Conservation (phyloP, 768 basidiomycete species). For the Lactarius hengduanensis region DNA sequence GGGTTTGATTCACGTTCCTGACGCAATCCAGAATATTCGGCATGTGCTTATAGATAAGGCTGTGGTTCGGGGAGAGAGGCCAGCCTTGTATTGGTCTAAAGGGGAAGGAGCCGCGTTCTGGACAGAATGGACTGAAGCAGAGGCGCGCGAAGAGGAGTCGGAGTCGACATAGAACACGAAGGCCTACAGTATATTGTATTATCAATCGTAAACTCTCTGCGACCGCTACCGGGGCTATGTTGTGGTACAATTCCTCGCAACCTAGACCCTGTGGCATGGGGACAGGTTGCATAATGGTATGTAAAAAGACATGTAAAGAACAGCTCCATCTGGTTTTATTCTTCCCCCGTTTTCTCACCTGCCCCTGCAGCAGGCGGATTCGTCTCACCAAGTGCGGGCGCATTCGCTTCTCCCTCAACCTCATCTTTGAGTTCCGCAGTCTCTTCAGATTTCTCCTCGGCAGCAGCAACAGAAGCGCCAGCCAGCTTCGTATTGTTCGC, state of each 20-base stretch:
- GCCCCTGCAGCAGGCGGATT: constrained; percentile 33
- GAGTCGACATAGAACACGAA: constrained; percentile 12
- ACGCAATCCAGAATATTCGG: constrained; percentile 55
- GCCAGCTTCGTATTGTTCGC: constrained; percentile 50
- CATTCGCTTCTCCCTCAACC: constrained; percentile 34
- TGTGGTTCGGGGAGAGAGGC: constrained; percentile 60
- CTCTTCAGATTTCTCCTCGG: constrained; percentile 37
- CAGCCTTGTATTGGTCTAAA: constrained; percentile 74
- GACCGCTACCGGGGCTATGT: constrained; percentile 9
- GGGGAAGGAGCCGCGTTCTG: constrained; percentile 68
- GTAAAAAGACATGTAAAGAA: constrained; percentile 25
- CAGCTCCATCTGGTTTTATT: constrained; percentile 17
- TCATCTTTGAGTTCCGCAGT: constrained; percentile 31
- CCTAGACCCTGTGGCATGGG: constrained; percentile 9
- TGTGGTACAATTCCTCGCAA: constrained; percentile 18
- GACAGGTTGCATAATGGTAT: constrained; percentile 25
- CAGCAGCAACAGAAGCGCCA: constrained; percentile 32
- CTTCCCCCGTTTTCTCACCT: constrained; percentile 40
- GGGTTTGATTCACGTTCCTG: neutral
- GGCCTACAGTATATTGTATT: constrained; percentile 25
- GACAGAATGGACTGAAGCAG: constrained; percentile 74
- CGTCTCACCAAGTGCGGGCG: constrained; percentile 30
- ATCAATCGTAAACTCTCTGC: constrained; percentile 21
- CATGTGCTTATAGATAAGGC: constrained; percentile 80
- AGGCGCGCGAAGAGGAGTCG: constrained; percentile 34